Conservation (phyloP, 768 basidiomycete species). For the Amanita thiersii region DNA sequence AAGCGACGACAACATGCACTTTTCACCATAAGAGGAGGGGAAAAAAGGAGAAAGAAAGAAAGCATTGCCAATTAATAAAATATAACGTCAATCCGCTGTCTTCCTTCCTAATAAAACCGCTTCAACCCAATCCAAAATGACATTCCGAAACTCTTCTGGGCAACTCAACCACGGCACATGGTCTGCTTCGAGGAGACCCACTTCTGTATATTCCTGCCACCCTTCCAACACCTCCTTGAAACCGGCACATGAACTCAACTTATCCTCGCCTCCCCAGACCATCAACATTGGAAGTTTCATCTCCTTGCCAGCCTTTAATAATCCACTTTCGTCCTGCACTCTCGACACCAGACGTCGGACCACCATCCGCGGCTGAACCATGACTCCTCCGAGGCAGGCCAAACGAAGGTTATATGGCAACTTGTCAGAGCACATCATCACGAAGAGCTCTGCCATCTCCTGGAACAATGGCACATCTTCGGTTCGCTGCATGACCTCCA, state of each 20-base stretch:
- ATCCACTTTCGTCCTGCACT: not conserved
- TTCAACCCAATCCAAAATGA: constrained; percentile 17
- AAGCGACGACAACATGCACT: no score
- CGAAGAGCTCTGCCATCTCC: not conserved
- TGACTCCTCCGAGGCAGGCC: not conserved
- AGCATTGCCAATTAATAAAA: no score
- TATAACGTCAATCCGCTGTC: no score
- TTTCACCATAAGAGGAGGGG: no score
- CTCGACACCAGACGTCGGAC: not conserved
- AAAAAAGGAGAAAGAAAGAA: no score
- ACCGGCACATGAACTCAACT: constrained; percentile 15
- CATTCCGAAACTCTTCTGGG: constrained; percentile 15
- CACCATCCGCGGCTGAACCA: constrained; percentile 2
- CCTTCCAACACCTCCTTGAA: constrained; percentile 15
- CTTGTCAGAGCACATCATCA: not conserved
- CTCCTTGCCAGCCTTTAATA: constrained; percentile 5
- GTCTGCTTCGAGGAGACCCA: constrained; percentile 19
- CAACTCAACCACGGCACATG: constrained; percentile 22
- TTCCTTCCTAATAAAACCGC: no score
- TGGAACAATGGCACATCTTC: no score
- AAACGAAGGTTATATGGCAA: not conserved
- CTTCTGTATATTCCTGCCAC: constrained; percentile 17
- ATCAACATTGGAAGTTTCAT: constrained; percentile 18
- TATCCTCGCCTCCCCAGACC: constrained; percentile 19
- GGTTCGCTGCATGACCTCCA: no score